A percentile compares a stretch with the other conserved stretches of the same genome.
Evolutionary conservation across 2,329 filamentous ascomycete species (phyloP).

Genomic region (Ambrosiella beaveri): DNA sequence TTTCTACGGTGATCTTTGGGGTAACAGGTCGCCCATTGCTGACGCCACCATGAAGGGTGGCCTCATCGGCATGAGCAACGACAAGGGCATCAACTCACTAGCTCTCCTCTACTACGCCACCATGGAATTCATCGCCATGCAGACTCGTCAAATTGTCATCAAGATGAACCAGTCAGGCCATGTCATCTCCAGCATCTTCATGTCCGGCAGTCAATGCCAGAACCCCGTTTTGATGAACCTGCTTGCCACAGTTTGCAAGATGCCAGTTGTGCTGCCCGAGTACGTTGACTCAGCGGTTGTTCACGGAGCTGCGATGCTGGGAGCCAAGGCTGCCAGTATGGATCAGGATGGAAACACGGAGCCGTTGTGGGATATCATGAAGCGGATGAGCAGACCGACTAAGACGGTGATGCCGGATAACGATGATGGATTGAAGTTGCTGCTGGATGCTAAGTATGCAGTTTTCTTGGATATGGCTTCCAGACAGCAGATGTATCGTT

Average conservation of each 20-base stretch:
- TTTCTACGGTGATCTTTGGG: slow-evolving; percentile 96
- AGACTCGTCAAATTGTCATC: slow-evolving; percentile 89
- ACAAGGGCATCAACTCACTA: slow-evolving; percentile 73
- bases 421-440: slow-evolving; percentile 55
- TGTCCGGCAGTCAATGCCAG: slow-evolving; percentile 96
- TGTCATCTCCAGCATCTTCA: slow-evolving; percentile 82
- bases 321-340: slow-evolving; percentile 86
- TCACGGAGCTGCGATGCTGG: slow-evolving; percentile 95
- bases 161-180: slow-evolving; percentile 87
- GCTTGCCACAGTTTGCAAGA: slow-evolving; percentile 74
- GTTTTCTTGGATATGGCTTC: slow-evolving; percentile 89
- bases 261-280: slow-evolving; percentile 83
- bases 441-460: slow-evolving; percentile 79
- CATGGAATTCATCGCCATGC: slow-evolving; percentile 95
- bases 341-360: slow-evolving; percentile 52
- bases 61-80: slow-evolving; percentile 70
- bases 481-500: slow-evolving; percentile 68
- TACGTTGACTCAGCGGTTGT: slow-evolving; percentile 94
- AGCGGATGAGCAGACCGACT: slow-evolving; percentile 88
- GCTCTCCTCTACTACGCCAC: slow-evolving; percentile 88
- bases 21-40: slow-evolving; percentile 85
- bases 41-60: slow-evolving; percentile 86
- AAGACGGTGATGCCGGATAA: slow-evolving; percentile 61
- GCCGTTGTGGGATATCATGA: slow-evolving; percentile 91
- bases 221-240: slow-evolving; percentile 84